Base-by-base conservation (phyloP, 2,329 filamentous ascomycete genomes). In the Seiridium unicorne region DNA sequence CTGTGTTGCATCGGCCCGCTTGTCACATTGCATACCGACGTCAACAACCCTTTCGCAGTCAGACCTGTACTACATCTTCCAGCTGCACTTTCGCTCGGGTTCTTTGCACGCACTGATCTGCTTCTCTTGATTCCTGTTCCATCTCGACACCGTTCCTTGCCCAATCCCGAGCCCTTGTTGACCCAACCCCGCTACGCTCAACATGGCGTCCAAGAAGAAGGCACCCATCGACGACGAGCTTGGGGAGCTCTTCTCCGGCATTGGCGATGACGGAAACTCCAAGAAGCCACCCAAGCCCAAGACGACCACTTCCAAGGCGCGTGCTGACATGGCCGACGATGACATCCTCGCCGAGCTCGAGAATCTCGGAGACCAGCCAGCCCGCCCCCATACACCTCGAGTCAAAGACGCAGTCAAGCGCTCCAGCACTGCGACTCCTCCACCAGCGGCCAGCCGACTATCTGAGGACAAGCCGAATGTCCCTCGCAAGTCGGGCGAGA, bases 291-390 rank as follows among this genome's bases (percentile, higher is more conserved):
- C 73, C 67, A 82, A 82, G 70, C 72, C 80, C 63, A 76, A 80
- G 64, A 81, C 83, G 58, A 76, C 81, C 59, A 74, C 79, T 58
- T 75, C 79, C 65, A 84, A 83, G 72, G 69, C 77, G 56, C 71
- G 72, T 60, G 67, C 67, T 35, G 71, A 78, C 64, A 66, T 69
- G 67, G 83, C 89, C 68, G 84, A 91, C 67, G 93, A 97, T 72
- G 93, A 97, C 72, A 87, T 94, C 60, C 84, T 98, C 44, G 93
- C 93, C 63, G 93, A 97, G 68, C 85, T 98, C 62, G 92, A 96
- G 73, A 88, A 89, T 67, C 85, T 96, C 48, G 91, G 86, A 58
- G 87, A 91, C 73, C 81, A 89, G 70, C 84, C 91, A 63, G 88
- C 88, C 64, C 88, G 93, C 53, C 91, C 94, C 13, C 89, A 91